Evolutionary conservation across 495 filamentous ascomycete genomes (phyloP).

Genomic region (Immersiella caudata): DNA sequence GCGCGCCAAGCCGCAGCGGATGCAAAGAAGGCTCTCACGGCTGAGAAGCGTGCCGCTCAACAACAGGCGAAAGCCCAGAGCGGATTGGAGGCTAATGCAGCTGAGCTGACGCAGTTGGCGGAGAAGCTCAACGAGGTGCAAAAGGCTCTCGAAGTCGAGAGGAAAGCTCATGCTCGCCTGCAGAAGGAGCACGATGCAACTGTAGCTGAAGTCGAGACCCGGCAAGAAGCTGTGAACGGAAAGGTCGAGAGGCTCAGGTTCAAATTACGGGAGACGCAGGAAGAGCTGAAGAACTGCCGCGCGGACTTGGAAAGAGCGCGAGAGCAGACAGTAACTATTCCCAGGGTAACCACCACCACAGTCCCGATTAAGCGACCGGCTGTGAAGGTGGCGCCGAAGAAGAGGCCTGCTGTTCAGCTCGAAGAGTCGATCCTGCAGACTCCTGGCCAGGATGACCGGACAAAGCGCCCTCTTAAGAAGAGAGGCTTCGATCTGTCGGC

Average conservation of each 20-base stretch:
- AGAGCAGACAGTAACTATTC: slow-evolving; percentile 27
- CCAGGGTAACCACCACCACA: slow-evolving; percentile 30
- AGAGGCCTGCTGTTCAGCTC: slow-evolving; percentile 38
- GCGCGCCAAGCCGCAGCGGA: slow-evolving; percentile 57
- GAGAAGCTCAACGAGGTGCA: slow-evolving; percentile 40
- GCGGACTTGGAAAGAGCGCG: slow-evolving; percentile 47
- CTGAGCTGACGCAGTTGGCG: slow-evolving; percentile 43
- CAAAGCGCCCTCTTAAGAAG: slow-evolving; percentile 51
- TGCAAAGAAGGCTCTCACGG: slow-evolving; percentile 41
- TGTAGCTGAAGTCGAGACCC: slow-evolving; percentile 53
- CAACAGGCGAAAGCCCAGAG: slow-evolving; percentile 52
- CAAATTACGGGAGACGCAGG: slow-evolving; percentile 68
- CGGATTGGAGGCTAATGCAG: slow-evolving; percentile 24
- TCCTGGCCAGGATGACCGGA: slow-evolving; percentile 38
- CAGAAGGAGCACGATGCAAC: slow-evolving; percentile 44
- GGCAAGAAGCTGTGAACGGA: slow-evolving; percentile 62
- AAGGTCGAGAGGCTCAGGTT: slow-evolving; percentile 67
- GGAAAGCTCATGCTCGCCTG: slow-evolving; percentile 44
- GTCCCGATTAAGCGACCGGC: slow-evolving; percentile 42
- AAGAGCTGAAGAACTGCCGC: slow-evolving; percentile 66
- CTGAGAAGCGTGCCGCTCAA: slow-evolving; percentile 57
- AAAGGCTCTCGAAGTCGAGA: slow-evolving; percentile 45
- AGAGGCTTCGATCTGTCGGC: slow-evolving; percentile 56
- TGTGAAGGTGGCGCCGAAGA: slow-evolving; percentile 38
- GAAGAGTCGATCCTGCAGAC: slow-evolving; percentile 43